Percentiles rank a stretch among this genome's conserved stretches.
Evolutionary conservation across 1,284 basidiomycete genomes (phyloP).

Genomic region (Malassezia brasiliensis): DNA sequence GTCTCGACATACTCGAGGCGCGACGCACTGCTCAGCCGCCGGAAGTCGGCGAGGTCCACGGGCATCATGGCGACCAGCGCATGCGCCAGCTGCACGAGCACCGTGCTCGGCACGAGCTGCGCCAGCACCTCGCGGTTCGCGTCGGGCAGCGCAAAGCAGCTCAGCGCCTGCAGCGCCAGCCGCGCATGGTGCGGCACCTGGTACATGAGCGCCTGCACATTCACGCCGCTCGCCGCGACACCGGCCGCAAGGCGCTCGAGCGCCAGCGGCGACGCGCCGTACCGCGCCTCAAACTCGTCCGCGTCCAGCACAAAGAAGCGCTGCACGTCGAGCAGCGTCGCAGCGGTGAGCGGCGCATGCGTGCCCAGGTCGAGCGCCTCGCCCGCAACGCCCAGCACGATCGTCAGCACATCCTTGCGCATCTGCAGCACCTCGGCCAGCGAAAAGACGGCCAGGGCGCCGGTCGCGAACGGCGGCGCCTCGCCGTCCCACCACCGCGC

Average conservation of each 20-base stretch:
- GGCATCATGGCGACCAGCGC: slow-evolving; percentile 72
- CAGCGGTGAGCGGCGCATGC: slow-evolving; percentile 51
- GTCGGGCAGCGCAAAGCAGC: slow-evolving; percentile 65
- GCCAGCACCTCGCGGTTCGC: slow-evolving; percentile 67
- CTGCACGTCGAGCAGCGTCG: slow-evolving; percentile 60
- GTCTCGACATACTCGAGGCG: slow-evolving; percentile 74
- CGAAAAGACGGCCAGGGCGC: slow-evolving; percentile 18
- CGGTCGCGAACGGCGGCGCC: neutral
- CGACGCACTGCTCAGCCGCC: slow-evolving; percentile 57
- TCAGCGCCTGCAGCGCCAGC: slow-evolving; percentile 71
- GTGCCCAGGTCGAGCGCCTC: slow-evolving; percentile 51
- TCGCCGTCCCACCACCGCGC: slow-evolving; percentile 5
- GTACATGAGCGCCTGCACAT: slow-evolving; percentile 17
- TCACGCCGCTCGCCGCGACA: neutral
- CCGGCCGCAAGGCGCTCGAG: slow-evolving; percentile 8
- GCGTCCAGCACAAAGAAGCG: slow-evolving; percentile 68
- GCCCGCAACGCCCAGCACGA: slow-evolving; percentile 61
- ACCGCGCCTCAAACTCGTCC: slow-evolving; percentile 58
- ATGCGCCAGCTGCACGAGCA: slow-evolving; percentile 60
- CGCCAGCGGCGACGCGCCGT: slow-evolving; percentile 49
- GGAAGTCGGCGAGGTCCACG: slow-evolving; percentile 65
- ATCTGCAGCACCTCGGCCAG: slow-evolving; percentile 56
- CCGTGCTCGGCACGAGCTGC: slow-evolving; percentile 55
- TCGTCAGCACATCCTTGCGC: slow-evolving; percentile 67
- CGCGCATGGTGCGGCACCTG: slow-evolving; percentile 58